Evolutionary conservation across 805 yeast species (phyloP), one percentile per base, ranked within the genome.

Genomic region (Henningerozyma blattae): DNA sequence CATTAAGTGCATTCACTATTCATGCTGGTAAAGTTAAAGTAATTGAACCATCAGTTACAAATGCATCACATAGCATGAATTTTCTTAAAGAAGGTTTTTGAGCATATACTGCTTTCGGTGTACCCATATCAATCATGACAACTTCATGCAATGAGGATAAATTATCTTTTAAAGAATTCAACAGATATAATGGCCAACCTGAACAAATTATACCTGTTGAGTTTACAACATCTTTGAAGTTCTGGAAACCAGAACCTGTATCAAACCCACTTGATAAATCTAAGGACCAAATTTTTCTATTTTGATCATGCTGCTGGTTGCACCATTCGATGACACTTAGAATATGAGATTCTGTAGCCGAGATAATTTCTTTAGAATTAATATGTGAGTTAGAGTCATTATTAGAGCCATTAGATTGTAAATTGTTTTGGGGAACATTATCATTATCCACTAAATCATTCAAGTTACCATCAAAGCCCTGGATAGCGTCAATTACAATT

Each of bases 191-290:
- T 3, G 94, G 93, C 41, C 85, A 59, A 2, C 91, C 94, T 46
- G 77, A 58, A 24, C 87, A 76, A 4, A 77, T 68, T 25, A 83
- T 67, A 59, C 76, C 75, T 36, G 80, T 61, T 10, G 61, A 55
- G 9, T 28, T 22, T 8, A 77, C 48, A 5, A 58, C 52, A 10
- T 60, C 35, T n/a, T 50, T 47, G 26, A 52, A 61, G 17, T 50
- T 49, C 15, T 49, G 46, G 15, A 50, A 34, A 6, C 95, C 96
- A 1, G 93, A 72, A 4, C 91, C 83, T 6, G 86, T 77, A 48
- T 83, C 94, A 27, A 79, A 61, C 4, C 95, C 95, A 1, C 86
- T 70, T 4, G 94, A 87, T 18, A 82, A 70, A 48, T 85, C 94
- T 18, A 86, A 50, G 0, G 94, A 80, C 59, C 53, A 52, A 9